Conservation (phyloP, 1,139 yeast species). For the Yamadazyma atlantica region DNA sequence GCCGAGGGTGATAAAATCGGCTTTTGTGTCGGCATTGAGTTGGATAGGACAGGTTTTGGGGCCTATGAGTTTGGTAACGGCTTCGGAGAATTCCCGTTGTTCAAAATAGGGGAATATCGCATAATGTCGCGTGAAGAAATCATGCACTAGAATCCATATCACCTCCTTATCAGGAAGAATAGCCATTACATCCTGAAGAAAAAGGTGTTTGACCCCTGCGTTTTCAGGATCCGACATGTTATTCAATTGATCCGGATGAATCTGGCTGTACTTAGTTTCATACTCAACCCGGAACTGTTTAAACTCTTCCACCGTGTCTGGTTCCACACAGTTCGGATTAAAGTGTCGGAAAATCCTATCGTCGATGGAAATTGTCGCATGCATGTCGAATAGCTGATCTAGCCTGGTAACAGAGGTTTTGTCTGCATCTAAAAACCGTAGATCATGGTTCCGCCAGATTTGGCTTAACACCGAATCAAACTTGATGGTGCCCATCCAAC, state of each 20-base stretch:
- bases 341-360: neutral
- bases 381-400: neutral
- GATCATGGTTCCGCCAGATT: conserved; percentile 13
- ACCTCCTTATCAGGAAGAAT: conserved; percentile 29
- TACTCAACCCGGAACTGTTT: neutral
- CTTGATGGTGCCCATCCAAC: conserved; percentile 32
- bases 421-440: neutral
- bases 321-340: neutral
- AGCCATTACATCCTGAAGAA: conserved; percentile 25
- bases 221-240: neutral
- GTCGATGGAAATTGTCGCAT: neutral
- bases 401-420: neutral
- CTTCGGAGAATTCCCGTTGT: conserved; percentile 22
- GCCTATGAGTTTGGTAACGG: conserved; percentile 17
- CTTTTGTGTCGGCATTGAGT: too few relatives aligned
- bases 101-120: conserved; percentile 35
- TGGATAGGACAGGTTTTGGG: too few relatives aligned
- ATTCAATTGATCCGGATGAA: neutral
- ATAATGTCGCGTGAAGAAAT: conserved; percentile 28
- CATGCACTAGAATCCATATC: conserved; percentile 27
- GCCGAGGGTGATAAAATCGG: conserved; percentile 31
- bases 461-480: conserved; percentile 22
- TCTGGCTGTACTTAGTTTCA: neutral
- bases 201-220: neutral
- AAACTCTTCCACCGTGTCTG: neutral